Conservation (phyloP, 164 flowering plant species). For the grape (Vitis vinifera) region ASM3070453v1 NC_081815.1:5146001-5146500, state of each 20-base stretch:
- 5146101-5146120: slow-evolving; percentile 54
- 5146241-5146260: background rate
- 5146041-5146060: slow-evolving; percentile 69
- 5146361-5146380: slow-evolving; percentile 98
- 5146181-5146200: background rate
- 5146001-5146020: slow-evolving; percentile 94
- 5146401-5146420: slow-evolving; percentile 55
- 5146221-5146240: background rate
- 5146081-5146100: slow-evolving; percentile 49
- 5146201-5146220: background rate
- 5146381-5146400: slow-evolving; percentile 75
- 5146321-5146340: background rate
- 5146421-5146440: background rate
- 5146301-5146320: background rate
- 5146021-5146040: slow-evolving; percentile 90
- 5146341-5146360: slow-evolving; percentile 79
- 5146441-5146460: background rate
- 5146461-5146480: slow-evolving; percentile 17
- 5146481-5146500: slow-evolving; percentile 1
- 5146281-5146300: too few relatives aligned
- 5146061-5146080: slow-evolving; percentile 54
- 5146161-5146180: background rate
- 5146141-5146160: background rate
- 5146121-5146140: slow-evolving; percentile 13
- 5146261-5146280: too few relatives aligned